A percentile compares a stretch with the other conserved stretches of the same genome.
These are phyloP conservation scores for Globisporangium splendens DNA, from an alignment of 352 stramenopile species.

Conservation along the genomic window DNA sequence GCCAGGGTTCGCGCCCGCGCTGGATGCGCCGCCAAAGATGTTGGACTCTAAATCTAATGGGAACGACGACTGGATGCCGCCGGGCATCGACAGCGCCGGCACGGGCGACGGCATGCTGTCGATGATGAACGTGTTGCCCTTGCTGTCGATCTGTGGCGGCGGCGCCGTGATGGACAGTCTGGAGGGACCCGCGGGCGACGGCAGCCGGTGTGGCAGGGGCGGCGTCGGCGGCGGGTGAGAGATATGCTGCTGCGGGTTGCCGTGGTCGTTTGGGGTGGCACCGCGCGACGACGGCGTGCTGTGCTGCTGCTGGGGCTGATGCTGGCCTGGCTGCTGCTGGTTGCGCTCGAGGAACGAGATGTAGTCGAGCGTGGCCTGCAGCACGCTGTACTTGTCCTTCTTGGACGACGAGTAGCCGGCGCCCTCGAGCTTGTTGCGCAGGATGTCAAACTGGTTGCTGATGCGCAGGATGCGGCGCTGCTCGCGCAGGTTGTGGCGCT, in stretches of 20 bases:
- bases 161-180: conserved; percentile 54
- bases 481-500: conserved; percentile 80
- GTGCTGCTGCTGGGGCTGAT: conserved; percentile 10
- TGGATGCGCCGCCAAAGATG: conserved; percentile 18
- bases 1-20: conserved; percentile 17
- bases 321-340: conserved; percentile 25
- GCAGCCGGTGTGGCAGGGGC: conserved; percentile 20
- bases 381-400: conserved; percentile 86
- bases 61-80: conserved; percentile 50
- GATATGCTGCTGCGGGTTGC: conserved; percentile 9
- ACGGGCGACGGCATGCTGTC: conserved; percentile 75
- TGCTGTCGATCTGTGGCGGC: conserved; percentile 19
- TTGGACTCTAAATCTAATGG: conserved; percentile 57
- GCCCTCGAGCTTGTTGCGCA: conserved; percentile 69
- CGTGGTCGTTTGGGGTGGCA: background rate
- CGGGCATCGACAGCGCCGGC: conserved; percentile 60
- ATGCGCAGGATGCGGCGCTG: conserved; percentile 80
- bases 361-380: conserved; percentile 83
- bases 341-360: conserved; percentile 72
- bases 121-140: conserved; percentile 53
- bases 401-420: conserved; percentile 73
- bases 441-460: conserved; percentile 82
- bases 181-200: conserved; percentile 27
- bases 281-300: background rate
- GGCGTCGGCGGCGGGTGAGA: conserved; percentile 20